Base-by-base conservation (phyloP, 805 yeast species). In the Isabelozyma gotoi region DNA sequence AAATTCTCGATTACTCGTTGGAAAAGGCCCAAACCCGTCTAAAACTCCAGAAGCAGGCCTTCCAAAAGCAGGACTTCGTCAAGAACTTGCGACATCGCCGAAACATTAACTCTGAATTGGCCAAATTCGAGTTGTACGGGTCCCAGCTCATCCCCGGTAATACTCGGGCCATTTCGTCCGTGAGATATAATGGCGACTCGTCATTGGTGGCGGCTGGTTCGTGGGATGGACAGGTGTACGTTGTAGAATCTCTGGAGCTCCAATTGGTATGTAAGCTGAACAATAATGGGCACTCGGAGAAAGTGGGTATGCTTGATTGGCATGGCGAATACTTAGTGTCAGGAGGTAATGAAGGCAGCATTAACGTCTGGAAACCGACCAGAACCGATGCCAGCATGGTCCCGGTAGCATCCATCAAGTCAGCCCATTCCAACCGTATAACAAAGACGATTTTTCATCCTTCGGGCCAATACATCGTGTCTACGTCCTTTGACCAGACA, bases 401-500 rank as follows among this genome's bases (percentile, higher is more conserved):
- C 31, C 69, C 68, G 1, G 15, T 15, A 2, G 32, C 40, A 2
- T 38, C 64, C 2, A 50, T 56, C 8, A 49, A 48, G 31, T 24
- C 46, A 3, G 74, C 69, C 3, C 76, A 71, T 44, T 69, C 65
- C 17, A 67, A 58, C 8, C 73, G 96, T 44, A 82, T 90, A 0
- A 74, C 85, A 1, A 69, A 77, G 14, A 63, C 83, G 0, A 75
- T 76, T 29, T 78, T 81, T 48, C 96, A 90, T 61, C 96, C 96
- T 1, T 52, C 67, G 3, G 81, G 82, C 1, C 50, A 62, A 2
- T 78, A 60, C 50, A 48, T 85, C 1, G 86, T 82, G 0, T 76
- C 88, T 8, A 85, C 96, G 0, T 90, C 97, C 0, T 84, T 76
- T 55, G 97, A 92, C 62, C 74, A 73, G 50, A 88, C 96, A 0